Evolutionary conservation across 2,329 filamentous ascomycete species (phyloP), one percentile per base, ranked within the genome.

Genomic region (Talaromyces pinophilus): DNA sequence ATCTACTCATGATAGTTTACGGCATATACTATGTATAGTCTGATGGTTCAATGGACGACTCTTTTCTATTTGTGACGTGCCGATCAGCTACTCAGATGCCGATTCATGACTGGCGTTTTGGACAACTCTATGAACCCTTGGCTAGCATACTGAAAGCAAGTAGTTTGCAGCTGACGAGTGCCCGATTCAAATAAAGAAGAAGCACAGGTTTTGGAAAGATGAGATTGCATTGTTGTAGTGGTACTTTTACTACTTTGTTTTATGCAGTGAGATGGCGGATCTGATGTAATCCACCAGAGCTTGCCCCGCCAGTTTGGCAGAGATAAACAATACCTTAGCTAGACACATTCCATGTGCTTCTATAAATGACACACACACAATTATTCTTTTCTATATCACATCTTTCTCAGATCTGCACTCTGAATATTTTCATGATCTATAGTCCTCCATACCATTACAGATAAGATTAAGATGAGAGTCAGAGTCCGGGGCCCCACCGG

Each of bases 401-500:
- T 25, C 25, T 25, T 25, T 25, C 25, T 25, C 25, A 25, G 25
- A 25, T 25, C 25, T 25, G 25, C 6, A 33, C 30, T 33, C 6
- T 33, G 30, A 33, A 33, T 33, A 33, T 33, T 33, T 33, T 59
- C 55, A 25, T 15, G 2, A 25, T 15, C 46, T 35, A 25, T 28
- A 42, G 4, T 15, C 35, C 11, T 5, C 10, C 35, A 38, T 4
- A 38, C 11, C 35, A 38, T 11, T 2, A 33, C 8, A 33, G 7
- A 33, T 11, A 11, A 38, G 35, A 15, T 38, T 38, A 63, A 59
- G 25, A 94, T 97, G 85, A 87, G 89, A 70, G 83, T 95, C 67
- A 87, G 92, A 68, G 87, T 94, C 59, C 88, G 92, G 67, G 89
- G 88, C 11, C 92, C 92, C 1, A 84, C 85, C 52, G 92, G 92